A percentile compares a stretch with the other conserved stretches of the same genome.
phyloP scores from a whole-genome alignment of 2,329 filamentous ascomycete genomes.

The Scopulariopsis brevicaulis region DNA sequence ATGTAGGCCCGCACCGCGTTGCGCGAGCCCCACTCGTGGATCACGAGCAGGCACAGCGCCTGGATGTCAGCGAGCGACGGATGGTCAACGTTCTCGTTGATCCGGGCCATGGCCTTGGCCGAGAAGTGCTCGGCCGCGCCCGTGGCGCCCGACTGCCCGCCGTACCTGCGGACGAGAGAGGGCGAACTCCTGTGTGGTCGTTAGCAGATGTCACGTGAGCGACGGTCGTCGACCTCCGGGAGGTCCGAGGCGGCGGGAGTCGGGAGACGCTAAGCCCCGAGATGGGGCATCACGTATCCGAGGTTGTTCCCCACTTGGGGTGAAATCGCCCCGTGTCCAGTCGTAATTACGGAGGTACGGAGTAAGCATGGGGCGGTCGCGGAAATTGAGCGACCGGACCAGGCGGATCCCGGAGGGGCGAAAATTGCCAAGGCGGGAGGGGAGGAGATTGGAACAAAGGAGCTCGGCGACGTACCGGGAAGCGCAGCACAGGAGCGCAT shows the following conservation, averaged over 20 bases:
- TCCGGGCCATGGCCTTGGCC: conserved; percentile 41
- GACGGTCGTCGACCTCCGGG: not conserved
- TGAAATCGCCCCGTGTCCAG: not conserved
- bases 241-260: not conserved
- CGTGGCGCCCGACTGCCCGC: conserved; percentile 35
- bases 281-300: not conserved
- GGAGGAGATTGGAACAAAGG: conserved; percentile 9
- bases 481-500: conserved; percentile 45
- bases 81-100: conserved; percentile 47
- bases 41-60: conserved; percentile 47
- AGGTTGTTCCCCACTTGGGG: not conserved
- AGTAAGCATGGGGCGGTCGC: not conserved
- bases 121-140: conserved; percentile 48
- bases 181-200: conserved; percentile 35
- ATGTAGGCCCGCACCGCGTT: conserved; percentile 53
- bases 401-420: not conserved
- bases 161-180: conserved; percentile 45
- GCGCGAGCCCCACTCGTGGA: conserved; percentile 51
- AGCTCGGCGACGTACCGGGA: conserved; percentile 43
- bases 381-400: conserved; percentile 6
- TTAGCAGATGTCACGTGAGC: not conserved
- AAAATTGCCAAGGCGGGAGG: conserved; percentile 5
- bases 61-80: conserved; percentile 50
- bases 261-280: not conserved
- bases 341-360: not conserved